Evolutionary conservation across 768 basidiomycete genomes (phyloP), one percentile per base, ranked within the genome.

Genomic region (Phylloporus scabripes): DNA sequence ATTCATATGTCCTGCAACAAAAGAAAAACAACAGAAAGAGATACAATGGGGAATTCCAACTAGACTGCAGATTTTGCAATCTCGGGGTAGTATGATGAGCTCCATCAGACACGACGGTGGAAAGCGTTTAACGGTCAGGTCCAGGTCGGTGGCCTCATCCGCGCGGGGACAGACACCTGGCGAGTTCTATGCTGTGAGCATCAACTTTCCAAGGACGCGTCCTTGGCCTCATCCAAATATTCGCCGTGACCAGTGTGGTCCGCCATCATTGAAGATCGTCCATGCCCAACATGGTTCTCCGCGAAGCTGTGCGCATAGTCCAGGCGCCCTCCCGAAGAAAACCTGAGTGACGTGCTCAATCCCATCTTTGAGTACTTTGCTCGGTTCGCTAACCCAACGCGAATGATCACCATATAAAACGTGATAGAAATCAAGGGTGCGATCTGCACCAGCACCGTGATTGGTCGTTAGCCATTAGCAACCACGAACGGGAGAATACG

Each of bases 321-420:
- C 11, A 14, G 26, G 3, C 5, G 20, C 5, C n/a, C 31, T 10
- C 5, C 15, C 6, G 39, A 33, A 20, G 21, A 4, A 12, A 5
- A 17, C 8, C 18, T n/a, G 10, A 41, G 21, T 3, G 31, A 31
- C 2, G 17, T 4, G 4, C 26, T 38, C 12, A 33, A 8, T 2
- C 7, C 4, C 12, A 28, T 43, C 21, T 17, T 44, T 3, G 29
- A 2, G 10, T 32, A 43, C n/a, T 17, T 44, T 3, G 33, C 28
- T n/a, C 21, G 49, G 18, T 34, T 42, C 10, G 46, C 38, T 18
- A 64, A 12, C 1, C 64, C 69, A 37, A 72, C 60, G 18, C 72
- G 73, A 21, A 74, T 61, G 34, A 74, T 70, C 31, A 74, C 68
- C 70, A 73, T 68, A 55, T 70, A 71, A 57, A 72, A 74, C 7